Evolutionary conservation across 2,329 filamentous ascomycete species (phyloP).

Genomic region (Ceratocystis huliohia): DNA sequence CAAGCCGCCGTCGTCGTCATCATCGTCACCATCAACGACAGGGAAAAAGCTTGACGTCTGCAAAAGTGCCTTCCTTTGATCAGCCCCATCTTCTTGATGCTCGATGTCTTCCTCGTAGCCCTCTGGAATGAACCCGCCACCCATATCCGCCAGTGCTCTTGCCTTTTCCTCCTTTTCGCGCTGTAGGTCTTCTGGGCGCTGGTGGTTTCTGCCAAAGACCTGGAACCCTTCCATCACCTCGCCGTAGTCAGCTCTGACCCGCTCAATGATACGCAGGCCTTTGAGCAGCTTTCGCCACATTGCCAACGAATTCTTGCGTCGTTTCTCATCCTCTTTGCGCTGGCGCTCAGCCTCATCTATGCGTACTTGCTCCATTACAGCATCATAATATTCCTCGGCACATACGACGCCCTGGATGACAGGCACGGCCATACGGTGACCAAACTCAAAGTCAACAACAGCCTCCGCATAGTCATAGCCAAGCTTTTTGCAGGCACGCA

Average conservation of each 20-base stretch:
- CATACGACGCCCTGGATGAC: conserved; percentile 84
- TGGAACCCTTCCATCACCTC: conserved; percentile 37
- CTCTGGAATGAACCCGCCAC: conserved; percentile 49
- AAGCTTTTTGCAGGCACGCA: conserved; percentile 69
- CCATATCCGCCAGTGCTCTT: conserved; percentile 43
- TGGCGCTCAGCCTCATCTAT: conserved; percentile 62
- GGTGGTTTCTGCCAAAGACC: conserved; percentile 18
- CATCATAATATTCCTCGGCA: conserved; percentile 62
- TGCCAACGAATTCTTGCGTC: conserved; percentile 56
- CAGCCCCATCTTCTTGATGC: conserved; percentile 26
- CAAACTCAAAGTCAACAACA: conserved; percentile 93
- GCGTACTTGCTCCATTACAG: conserved; percentile 65
- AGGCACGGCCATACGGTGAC: conserved; percentile 83
- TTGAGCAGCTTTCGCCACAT: conserved; percentile 81
- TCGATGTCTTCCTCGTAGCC: conserved; percentile 39
- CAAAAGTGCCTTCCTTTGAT: conserved; percentile 16
- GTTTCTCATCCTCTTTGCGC: conserved; percentile 73
- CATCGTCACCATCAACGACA: conserved; percentile 34
- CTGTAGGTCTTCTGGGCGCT: conserved; percentile 15
- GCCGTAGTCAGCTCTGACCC: conserved; percentile 66
- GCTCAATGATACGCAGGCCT: conserved; percentile 68
- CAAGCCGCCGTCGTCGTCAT: conserved; percentile 26
- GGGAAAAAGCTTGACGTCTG: conserved; percentile 39
- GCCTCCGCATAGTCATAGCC: conserved; percentile 86
- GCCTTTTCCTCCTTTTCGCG: conserved; percentile 24